Percentiles rank a stretch among this genome's conserved stretches.
Evolutionary conservation across 495 filamentous ascomycete genomes (phyloP).

Genomic region (Tetracladium setigerum): DNA sequence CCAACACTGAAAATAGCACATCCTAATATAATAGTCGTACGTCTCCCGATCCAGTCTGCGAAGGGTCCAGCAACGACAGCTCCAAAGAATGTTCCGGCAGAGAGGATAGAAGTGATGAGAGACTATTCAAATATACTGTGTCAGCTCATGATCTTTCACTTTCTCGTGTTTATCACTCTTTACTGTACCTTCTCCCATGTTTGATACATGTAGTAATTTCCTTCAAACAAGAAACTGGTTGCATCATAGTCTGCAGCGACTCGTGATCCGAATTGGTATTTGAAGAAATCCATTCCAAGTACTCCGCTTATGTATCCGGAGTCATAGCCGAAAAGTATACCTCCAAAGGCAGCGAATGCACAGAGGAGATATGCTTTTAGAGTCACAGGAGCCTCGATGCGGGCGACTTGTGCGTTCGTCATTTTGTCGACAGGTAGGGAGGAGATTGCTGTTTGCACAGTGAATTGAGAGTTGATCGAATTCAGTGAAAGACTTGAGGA

Average conservation of each 20-base stretch:
- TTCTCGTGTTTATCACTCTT: too few species aligned
- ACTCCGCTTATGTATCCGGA: slow-evolving; percentile 59
- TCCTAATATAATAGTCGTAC: slow-evolving; percentile 58
- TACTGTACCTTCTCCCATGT: slow-evolving; percentile 30
- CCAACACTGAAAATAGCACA: slow-evolving; percentile 66
- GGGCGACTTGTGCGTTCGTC: slow-evolving; percentile 30
- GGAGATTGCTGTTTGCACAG: too few species aligned
- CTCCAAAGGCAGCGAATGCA: slow-evolving; percentile 61
- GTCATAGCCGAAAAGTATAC: slow-evolving; percentile 62
- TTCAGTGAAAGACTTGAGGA: too few species aligned
- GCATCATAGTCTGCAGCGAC: slow-evolving; percentile 36
- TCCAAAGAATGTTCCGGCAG: slow-evolving; percentile 83
- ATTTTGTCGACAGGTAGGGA: slow-evolving; percentile 2
- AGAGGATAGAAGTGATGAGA: slow-evolving; percentile 77
- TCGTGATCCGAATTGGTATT: slow-evolving; percentile 30
- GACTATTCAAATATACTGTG: too few species aligned
- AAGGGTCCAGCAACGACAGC: slow-evolving; percentile 62
- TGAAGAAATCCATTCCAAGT: slow-evolving; percentile 53
- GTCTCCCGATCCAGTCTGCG: slow-evolving; percentile 69
- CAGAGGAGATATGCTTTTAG: slow-evolving; percentile 62
- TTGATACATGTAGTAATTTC: background rate
- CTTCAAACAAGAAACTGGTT: slow-evolving; percentile 28
- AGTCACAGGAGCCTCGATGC: slow-evolving; percentile 57
- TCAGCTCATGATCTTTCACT: too few species aligned
- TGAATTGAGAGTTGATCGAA: too few species aligned